Evolutionary conservation across 2,329 filamentous ascomycete genomes (phyloP), one percentile per base, ranked within the genome.

Genomic region (Penicillium brasilianum): DNA sequence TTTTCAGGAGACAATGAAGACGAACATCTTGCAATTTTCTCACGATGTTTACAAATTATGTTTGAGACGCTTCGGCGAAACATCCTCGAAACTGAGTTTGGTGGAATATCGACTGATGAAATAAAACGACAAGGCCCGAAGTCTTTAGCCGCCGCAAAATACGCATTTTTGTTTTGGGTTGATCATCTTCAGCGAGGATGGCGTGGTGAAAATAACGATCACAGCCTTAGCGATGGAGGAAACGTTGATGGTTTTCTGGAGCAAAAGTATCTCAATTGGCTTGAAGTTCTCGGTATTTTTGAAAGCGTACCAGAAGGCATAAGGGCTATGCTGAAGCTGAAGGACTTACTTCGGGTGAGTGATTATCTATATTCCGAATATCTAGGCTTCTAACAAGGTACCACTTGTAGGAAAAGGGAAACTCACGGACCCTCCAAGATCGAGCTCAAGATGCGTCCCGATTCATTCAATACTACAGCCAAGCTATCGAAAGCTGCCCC

Each of bases 131-230:
- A n/a, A n/a, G n/a, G n/a, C n/a, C n/a, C n/a, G n/a, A n/a, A n/a
- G n/a, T n/a, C n/a, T n/a, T n/a, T n/a, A 3, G 62, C 61, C 2
- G n/a, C 61, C 2, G 53, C 69, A 18, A 41, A 61, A 10, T 80
- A 81, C 55, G 62, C 69, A 3, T 78, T 74, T 58, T 37, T 72
- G 2, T 74, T 76, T 52, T n/a, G 25, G 25, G 25, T 28, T 28
- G 25, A 28, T 3, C 25, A 28, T 6, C 25, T 28, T 28, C 25
- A 28, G 25, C 3, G n/a, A n/a, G n/a, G n/a, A n/a, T n/a, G n/a
- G n/a, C n/a, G n/a, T n/a, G n/a, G n/a, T n/a, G n/a, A n/a, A n/a
- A n/a, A n/a, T n/a, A n/a, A n/a, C 25, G 25, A 28, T 28, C 25
- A 6, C 3, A 28, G 11, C 32, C 9, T n/a, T n/a, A n/a, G n/a